Evolutionary conservation across 768 basidiomycete genomes (phyloP).

Genomic region (Mycena floridula): DNA sequence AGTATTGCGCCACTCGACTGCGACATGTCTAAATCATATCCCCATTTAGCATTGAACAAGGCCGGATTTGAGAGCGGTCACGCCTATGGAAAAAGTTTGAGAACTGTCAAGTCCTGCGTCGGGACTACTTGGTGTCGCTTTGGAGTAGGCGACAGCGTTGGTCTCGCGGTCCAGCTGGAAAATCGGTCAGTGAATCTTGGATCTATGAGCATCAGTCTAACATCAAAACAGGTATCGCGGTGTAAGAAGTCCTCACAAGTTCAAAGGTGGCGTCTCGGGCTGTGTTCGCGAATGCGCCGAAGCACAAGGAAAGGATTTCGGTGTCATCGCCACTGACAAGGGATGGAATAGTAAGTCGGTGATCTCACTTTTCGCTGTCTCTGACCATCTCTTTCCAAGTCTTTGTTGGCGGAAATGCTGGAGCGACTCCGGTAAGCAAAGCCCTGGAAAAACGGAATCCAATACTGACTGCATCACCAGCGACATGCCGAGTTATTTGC

Average conservation of each 20-base stretch:
- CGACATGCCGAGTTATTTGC: constrained; percentile 63
- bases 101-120: constrained; percentile 77
- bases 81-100: constrained; percentile 62
- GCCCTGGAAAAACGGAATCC: background rate
- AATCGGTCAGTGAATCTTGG: too few species aligned
- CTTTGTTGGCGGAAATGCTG: constrained; percentile 70
- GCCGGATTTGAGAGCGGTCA: constrained; percentile 76
- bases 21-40: background rate
- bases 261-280: constrained; percentile 73
- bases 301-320: constrained; percentile 71
- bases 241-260: constrained; percentile 63
- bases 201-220: too few species aligned
- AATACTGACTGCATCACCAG: constrained; percentile 17
- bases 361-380: constrained; percentile 2
- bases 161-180: constrained; percentile 66
- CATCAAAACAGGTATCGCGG: constrained; percentile 73
- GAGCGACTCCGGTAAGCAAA: constrained; percentile 34
- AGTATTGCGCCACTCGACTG: background rate
- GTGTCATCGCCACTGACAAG: constrained; percentile 70
- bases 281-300: constrained; percentile 76
- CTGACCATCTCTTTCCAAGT: constrained; percentile 24
- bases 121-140: constrained; percentile 69
- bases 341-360: constrained; percentile 59
- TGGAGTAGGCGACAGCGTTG: constrained; percentile 71
- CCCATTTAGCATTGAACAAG: constrained; percentile 43